Percentiles rank a stretch among this genome's conserved stretches.
These are phyloP conservation scores for Gossypium bickii DNA, from an alignment of 345 rosid genomes.

Conservation along the genomic window DNA sequence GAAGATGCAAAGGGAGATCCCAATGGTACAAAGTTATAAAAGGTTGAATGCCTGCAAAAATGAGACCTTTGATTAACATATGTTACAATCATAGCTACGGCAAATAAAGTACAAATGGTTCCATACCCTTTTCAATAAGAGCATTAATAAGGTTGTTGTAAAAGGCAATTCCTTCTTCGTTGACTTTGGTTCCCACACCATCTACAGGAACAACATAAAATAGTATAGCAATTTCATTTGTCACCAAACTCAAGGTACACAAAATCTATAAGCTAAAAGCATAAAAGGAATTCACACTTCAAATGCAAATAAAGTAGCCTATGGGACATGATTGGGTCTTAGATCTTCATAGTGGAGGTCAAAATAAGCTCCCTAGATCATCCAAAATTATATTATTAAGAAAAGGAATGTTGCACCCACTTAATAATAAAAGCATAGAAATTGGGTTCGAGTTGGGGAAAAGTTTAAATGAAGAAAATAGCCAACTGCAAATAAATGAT, in stretches of 20 bases:
- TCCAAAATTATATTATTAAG: not conserved
- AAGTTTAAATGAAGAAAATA: not conserved
- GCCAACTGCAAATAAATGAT: not conserved
- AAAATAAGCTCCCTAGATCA: not conserved
- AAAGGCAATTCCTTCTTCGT: slow-evolving; percentile 56
- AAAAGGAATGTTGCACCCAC: not conserved
- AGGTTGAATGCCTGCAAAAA: slow-evolving; percentile 61
- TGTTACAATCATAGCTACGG: slow-evolving; percentile 14
- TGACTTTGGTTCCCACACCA: slow-evolving; percentile 64
- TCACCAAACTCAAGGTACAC: not conserved
- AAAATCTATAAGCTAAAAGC: not conserved
- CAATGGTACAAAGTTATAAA: slow-evolving; percentile 76
- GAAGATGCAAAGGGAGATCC: slow-evolving; percentile 88
- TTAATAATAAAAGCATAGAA: not conserved
- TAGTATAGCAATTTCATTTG: not conserved
- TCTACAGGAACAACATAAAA: slow-evolving; percentile 31
- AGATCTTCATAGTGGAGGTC: too few relatives aligned
- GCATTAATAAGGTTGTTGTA: slow-evolving; percentile 59
- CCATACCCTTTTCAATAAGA: slow-evolving; percentile 65
- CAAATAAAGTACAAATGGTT: slow-evolving; percentile 14
- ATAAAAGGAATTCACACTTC: not conserved
- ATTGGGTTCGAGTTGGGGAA: not conserved
- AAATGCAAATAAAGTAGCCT: not conserved
- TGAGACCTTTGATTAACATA: slow-evolving; percentile 6
- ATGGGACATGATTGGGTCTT: not conserved